Conservation (phyloP, 2,329 filamentous ascomycete species). For the Botrytis elliptica region DNA sequence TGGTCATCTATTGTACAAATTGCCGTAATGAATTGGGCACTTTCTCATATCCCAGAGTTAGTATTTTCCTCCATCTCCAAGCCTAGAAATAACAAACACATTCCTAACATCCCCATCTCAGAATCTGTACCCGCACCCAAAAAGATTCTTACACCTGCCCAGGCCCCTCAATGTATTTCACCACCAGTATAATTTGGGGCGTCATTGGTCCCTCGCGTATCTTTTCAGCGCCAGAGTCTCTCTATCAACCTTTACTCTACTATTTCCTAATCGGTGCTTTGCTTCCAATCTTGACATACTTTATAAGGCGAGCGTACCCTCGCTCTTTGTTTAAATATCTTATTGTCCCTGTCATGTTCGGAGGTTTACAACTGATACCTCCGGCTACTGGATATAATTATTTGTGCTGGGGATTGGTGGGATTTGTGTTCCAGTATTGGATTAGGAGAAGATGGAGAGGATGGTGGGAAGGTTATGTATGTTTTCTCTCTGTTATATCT, state of each 20-base stretch:
- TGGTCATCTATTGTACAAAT: constrained; percentile 59
- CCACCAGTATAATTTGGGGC: constrained; percentile 55
- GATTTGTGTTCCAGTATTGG: constrained; percentile 63
- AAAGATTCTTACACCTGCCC: constrained; percentile 48
- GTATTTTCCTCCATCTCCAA: not conserved
- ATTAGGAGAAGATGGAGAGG: constrained; percentile 40
- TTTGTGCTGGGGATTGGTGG: constrained; percentile 49
- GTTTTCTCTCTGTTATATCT: not conserved
- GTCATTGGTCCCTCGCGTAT: constrained; percentile 47
- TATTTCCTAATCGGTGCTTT: constrained; percentile 53
- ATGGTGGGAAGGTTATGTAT: constrained; percentile 69
- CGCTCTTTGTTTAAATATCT: constrained; percentile 63
- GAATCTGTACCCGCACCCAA: constrained; percentile 62
- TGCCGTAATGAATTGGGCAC: constrained; percentile 59
- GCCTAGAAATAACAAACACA: constrained; percentile 60
- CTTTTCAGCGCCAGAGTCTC: constrained; percentile 47
- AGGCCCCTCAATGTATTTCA: constrained; percentile 51
- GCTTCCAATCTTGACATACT: constrained; percentile 59
- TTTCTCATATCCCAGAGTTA: constrained; percentile 55
- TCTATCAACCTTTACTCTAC: constrained; percentile 49
- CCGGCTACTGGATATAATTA: constrained; percentile 61
- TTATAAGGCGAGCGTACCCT: constrained; percentile 56
- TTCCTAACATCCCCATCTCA: constrained; percentile 62
- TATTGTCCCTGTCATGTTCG: constrained; percentile 67
- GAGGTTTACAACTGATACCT: constrained; percentile 61